A percentile compares a stretch with the other conserved stretches of the same genome.
Evolutionary conservation across 106 monocot genomes (phyloP).

Genomic region (Dendrobium nobile): DNA sequence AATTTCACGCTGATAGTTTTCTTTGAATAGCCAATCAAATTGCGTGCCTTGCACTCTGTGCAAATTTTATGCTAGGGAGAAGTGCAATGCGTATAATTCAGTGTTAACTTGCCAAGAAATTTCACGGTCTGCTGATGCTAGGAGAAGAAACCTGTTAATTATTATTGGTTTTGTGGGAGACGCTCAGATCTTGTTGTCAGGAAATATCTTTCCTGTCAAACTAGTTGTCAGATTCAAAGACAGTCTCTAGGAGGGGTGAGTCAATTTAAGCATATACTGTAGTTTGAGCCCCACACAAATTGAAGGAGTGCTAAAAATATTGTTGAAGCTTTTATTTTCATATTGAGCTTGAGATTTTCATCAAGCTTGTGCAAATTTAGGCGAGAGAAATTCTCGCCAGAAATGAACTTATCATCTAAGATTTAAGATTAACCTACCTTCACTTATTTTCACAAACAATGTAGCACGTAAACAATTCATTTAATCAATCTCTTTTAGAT

Average conservation of each 20-base stretch:
- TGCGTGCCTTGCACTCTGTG: not conserved
- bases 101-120: not conserved
- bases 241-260: not conserved
- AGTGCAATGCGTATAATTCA: not conserved
- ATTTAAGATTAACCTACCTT: not conserved
- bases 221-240: not conserved
- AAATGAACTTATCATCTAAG: not conserved
- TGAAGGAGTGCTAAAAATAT: not conserved
- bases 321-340: not conserved
- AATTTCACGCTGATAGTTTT: not conserved
- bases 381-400: not conserved
- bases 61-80: not conserved
- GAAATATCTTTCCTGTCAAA: not conserved
- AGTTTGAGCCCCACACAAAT: not conserved
- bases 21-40: not conserved
- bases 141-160: not conserved
- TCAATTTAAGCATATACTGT: not conserved
- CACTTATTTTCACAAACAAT: not conserved
- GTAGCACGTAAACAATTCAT: not conserved
- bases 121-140: not conserved
- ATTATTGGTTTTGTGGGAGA: not conserved
- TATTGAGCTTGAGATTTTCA: not conserved
- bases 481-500: not conserved
- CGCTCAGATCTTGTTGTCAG: not conserved
- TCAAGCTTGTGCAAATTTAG: not conserved